Evolutionary conservation across 2,329 filamentous ascomycete species (phyloP).

Genomic region (Stagonosporopsis chrysanthemi): DNA sequence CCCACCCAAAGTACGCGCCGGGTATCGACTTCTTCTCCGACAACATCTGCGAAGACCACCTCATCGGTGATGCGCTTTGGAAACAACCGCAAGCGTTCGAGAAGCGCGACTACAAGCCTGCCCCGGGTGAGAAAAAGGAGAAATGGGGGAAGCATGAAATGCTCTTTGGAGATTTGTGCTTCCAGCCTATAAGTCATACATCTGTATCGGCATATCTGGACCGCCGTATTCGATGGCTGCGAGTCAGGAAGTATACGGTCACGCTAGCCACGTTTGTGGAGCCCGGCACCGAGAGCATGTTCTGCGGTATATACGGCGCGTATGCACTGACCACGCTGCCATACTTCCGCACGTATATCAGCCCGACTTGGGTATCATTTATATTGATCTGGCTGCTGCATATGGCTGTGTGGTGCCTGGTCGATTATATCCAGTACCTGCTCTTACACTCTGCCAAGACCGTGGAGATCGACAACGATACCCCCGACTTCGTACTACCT

Average conservation of each 20-base stretch:
- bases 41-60: slow-evolving; percentile 97
- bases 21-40: slow-evolving; percentile 94
- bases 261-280: slow-evolving; percentile 88
- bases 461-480: slow-evolving; percentile 73
- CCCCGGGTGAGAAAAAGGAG: slow-evolving; percentile 41
- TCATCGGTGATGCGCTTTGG: slow-evolving; percentile 94
- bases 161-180: slow-evolving; percentile 82
- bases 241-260: slow-evolving; percentile 94
- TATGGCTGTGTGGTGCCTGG: slow-evolving; percentile 73
- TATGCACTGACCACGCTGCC: slow-evolving; percentile 80
- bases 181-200: slow-evolving; percentile 89
- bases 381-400: slow-evolving; percentile 69
- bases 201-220: slow-evolving; percentile 78
- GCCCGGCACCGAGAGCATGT: slow-evolving; percentile 85
- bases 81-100: slow-evolving; percentile 58
- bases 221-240: slow-evolving; percentile 85
- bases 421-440: slow-evolving; percentile 77
- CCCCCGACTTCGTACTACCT: slow-evolving; percentile 73
- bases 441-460: slow-evolving; percentile 77
- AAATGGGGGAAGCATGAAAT: slow-evolving; percentile 79
- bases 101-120: slow-evolving; percentile 31
- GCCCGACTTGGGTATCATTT: slow-evolving; percentile 74
- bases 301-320: slow-evolving; percentile 82
- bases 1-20: slow-evolving; percentile 58
- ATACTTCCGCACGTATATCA: slow-evolving; percentile 65